A percentile compares a stretch with the other conserved stretches of the same genome.
Conservation (phyloP, 163 green algal species). For the Prototheca wickerhamii region DNA sequence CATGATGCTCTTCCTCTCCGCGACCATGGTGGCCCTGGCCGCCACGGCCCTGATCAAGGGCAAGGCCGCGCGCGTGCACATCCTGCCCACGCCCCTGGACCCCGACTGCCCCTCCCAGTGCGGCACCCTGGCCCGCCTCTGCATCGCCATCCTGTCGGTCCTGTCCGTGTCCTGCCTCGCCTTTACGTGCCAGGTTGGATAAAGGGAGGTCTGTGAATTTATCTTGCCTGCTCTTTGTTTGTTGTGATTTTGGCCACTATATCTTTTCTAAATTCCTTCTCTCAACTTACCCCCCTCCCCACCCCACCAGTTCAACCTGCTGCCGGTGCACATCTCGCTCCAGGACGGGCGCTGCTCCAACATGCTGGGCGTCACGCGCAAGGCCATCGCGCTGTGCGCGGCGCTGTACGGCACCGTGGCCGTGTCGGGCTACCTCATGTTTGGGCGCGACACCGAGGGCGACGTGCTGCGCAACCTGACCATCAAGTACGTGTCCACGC, state of each 20-base stretch:
- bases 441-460: slow-evolving; percentile 20
- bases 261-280: too few species aligned
- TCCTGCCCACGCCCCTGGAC: slow-evolving; percentile 4
- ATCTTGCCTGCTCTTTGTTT: too few species aligned
- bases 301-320: slow-evolving; percentile 39
- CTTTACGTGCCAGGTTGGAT: slow-evolving; percentile 18
- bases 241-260: too few species aligned
- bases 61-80: slow-evolving; percentile 8
- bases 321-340: slow-evolving; percentile 24
- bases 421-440: slow-evolving; percentile 24
- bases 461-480: slow-evolving; percentile 37
- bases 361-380: slow-evolving; percentile 13
- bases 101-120: background rate
- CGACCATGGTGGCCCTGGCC: slow-evolving; percentile 18
- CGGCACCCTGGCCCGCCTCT: background rate
- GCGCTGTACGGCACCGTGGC: slow-evolving; percentile 22
- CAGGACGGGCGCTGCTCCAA: background rate
- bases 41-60: slow-evolving; percentile 10
- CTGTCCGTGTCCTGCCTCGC: slow-evolving; percentile 13
- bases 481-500: background rate
- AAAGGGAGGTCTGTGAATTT: background rate
- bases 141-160: slow-evolving; percentile 4
- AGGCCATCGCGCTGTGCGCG: slow-evolving; percentile 9
- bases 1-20: slow-evolving; percentile 21
- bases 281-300: slow-evolving; percentile 19